Percentiles rank a stretch among this genome's conserved stretches.
Conservation (phyloP, 352 stramenopile species). For the Lagenidium giganteum region DNA sequence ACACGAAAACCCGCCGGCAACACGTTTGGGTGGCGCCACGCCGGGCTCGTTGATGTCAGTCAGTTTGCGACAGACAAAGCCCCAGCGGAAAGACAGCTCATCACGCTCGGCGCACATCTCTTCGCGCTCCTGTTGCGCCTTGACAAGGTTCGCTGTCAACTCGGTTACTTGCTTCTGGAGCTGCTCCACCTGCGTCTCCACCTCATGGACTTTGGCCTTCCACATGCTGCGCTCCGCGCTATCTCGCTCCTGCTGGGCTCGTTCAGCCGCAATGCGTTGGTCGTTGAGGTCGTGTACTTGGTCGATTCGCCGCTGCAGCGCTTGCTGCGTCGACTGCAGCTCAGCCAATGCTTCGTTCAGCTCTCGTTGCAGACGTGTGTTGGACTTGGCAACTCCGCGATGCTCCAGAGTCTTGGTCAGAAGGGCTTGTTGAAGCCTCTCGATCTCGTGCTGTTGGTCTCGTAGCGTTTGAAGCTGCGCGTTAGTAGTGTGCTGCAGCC, state of each 20-base stretch:
- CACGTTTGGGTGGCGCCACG: conserved; percentile 24
- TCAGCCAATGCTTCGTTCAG: too few species aligned
- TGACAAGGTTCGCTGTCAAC: conserved; percentile 3
- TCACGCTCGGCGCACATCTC: conserved; percentile 16
- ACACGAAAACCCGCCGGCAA: conserved; percentile 30
- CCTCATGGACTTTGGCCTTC: conserved; percentile 1
- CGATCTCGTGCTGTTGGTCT: background rate
- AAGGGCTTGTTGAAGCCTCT: background rate
- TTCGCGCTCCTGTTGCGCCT: conserved; percentile 15
- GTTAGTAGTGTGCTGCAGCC: background rate
- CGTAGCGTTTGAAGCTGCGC: conserved; percentile 3
- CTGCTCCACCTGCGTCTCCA: background rate
- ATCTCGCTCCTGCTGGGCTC: too few species aligned
- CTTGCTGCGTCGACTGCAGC: too few species aligned
- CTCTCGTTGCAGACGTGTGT: too few species aligned
- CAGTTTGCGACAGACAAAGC: conserved; percentile 27
- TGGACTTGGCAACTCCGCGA: too few species aligned
- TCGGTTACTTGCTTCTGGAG: background rate
- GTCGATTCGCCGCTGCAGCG: too few species aligned
- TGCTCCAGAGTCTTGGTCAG: too few species aligned
- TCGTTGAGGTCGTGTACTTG: too few species aligned
- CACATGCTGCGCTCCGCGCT: too few species aligned
- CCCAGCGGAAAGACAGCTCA: conserved; percentile 31
- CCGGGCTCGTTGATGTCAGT: conserved; percentile 22
- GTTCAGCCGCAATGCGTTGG: too few species aligned